Evolutionary conservation across 768 basidiomycete species (phyloP), one percentile per base, ranked within the genome.

Genomic region (Auricularia auricula-judae): DNA sequence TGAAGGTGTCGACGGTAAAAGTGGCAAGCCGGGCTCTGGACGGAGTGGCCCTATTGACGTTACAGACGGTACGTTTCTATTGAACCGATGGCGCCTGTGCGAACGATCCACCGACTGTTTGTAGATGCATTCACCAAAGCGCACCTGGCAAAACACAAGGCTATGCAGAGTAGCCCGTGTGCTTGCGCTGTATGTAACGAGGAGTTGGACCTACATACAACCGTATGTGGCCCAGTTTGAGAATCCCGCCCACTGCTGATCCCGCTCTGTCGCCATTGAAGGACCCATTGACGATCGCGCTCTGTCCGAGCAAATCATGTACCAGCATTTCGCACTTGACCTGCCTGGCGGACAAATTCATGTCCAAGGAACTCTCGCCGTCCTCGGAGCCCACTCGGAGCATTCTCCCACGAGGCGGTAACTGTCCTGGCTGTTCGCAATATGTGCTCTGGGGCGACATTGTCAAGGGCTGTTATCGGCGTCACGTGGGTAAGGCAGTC

Each of bases 361-460:
- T 47, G 66, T 74, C 66, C 34, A 67, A 21, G 64, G 68, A 34
- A 65, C 67, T 23, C 66, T 71, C 5, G 68, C 69, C 14, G 70
- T 14, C 62, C 43, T 36, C 39, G 12, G 39, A 42, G 4, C 12
- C 39, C 39, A 42, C 18, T n/a, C 63, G 51, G 60, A 61, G 36
- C 18, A 62, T 88, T 61, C 73, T 88, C 51, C 87, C 88, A 3
- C 79, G 88, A 47, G 87, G 87, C 5, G 88, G 87, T 4, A 68
- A 72, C 29, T 89, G 88, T 69, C 72, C 67, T 12, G 74, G 76
- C 1, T 89, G 88, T 67, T 66, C 70, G 3, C 71, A 74, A 0
- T 88, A 86, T 68, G 78, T 77, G 3, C 77, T 89, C 0, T 89
- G 87, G 87, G 87, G 88, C 4, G 87, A 89, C 68, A 71, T 89